A percentile compares a stretch with the other conserved stretches of the same genome.
Evolutionary conservation across 441 rosid genomes (phyloP).

Genomic region (Metrosideros polymorpha): DNA sequence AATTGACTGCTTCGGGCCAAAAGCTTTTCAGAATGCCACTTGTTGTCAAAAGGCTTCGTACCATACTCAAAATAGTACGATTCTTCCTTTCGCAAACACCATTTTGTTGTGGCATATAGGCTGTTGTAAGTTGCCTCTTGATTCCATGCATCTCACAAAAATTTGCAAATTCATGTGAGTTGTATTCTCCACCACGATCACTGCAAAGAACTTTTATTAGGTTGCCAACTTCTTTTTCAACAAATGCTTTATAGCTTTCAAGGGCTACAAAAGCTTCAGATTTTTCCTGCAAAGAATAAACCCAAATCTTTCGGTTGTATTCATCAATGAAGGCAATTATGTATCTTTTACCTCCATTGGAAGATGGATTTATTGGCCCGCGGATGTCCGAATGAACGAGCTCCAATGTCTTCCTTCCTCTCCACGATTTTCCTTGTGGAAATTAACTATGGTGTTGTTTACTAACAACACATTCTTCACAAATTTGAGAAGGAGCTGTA

Average conservation of each 20-base stretch:
- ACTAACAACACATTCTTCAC: neutral
- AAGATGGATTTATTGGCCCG: neutral
- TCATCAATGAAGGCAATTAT: neutral
- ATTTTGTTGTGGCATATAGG: neutral
- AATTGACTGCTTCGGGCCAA: fast-evolving
- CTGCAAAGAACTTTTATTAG: neutral
- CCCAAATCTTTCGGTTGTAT: neutral
- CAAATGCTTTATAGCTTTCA: neutral
- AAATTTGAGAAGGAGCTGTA: neutral
- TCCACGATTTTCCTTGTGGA: neutral
- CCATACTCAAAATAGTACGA: neutral
- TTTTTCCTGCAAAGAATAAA: neutral
- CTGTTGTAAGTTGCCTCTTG: neutral
- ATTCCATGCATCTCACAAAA: neutral
- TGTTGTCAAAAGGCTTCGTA: neutral
- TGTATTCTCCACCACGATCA: neutral
- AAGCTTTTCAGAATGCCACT: neutral
- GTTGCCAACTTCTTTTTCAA: neutral
- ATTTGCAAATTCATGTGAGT: neutral
- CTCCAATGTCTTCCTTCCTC: no score
- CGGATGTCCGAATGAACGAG: neutral
- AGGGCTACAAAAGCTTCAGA: neutral
- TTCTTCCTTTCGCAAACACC: fast-evolving
- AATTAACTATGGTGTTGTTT: neutral
- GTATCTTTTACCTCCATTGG: neutral